Evolutionary conservation across 352 stramenopile species (phyloP).

Genomic region (Phytophthora colocasiae): DNA sequence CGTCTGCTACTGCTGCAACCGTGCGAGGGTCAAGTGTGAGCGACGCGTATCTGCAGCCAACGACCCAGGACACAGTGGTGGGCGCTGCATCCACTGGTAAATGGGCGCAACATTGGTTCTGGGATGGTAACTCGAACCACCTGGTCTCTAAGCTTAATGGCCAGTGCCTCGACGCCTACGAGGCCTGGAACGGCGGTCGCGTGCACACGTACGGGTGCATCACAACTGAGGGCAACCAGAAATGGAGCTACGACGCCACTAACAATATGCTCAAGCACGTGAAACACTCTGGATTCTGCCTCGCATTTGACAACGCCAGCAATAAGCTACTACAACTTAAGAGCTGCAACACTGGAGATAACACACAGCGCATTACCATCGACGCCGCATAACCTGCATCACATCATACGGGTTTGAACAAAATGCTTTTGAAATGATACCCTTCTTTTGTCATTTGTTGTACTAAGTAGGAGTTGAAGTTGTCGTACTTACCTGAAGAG

Average conservation of each 20-base stretch:
- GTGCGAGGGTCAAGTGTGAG: constrained; percentile 34
- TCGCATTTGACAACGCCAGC: constrained; percentile 54
- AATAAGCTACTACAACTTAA: constrained; percentile 61
- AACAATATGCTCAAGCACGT: constrained; percentile 54
- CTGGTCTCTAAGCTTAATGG: constrained; percentile 52
- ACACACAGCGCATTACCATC: constrained; percentile 50
- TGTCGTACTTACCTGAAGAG: constrained; percentile 3
- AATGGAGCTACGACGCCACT: constrained; percentile 58
- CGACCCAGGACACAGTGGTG: constrained; percentile 41
- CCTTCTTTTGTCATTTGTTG: too few relatives aligned
- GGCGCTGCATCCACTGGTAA: constrained; percentile 20
- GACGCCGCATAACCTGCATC: constrained; percentile 24
- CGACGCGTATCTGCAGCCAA: constrained; percentile 43
- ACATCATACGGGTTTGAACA: not conserved
- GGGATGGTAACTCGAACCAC: constrained; percentile 48
- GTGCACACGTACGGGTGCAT: constrained; percentile 72
- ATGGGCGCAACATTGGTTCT: constrained; percentile 55
- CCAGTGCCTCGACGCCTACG: constrained; percentile 72
- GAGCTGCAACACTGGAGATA: constrained; percentile 46
- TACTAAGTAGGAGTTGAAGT: constrained; percentile 4
- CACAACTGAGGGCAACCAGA: constrained; percentile 59
- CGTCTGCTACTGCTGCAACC: constrained; percentile 37
- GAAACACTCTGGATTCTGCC: constrained; percentile 58
- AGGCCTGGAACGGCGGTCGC: constrained; percentile 54
- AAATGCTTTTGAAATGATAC: too few relatives aligned